Evolutionary conservation across 2,329 filamentous ascomycete species (phyloP), one percentile per base, ranked within the genome.

Genomic region (Dactylellina sp.): DNA sequence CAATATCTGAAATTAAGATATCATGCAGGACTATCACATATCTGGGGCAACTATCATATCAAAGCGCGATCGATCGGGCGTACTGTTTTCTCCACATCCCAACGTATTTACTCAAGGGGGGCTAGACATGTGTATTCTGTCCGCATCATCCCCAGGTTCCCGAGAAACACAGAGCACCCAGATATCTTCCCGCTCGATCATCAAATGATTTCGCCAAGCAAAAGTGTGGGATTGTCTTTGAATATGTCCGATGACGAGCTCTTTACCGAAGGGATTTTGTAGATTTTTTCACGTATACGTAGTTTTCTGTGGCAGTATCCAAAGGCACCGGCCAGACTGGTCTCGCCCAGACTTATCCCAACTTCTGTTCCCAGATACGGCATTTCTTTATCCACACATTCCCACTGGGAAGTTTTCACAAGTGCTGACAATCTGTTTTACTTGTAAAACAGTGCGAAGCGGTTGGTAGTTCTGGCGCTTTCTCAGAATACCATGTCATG

Each of bases 221-320:
- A 44, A 32, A 62, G 59, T 24, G 42, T 52, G 20, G 52, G 39
- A 39, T 18, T 71, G 59, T 71, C 66, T 64, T 71, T 59, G 59
- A 71, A 71, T 63, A 71, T 71, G 40, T 52, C 66, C 66, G 66
- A 62, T 52, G 53, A n/a, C 53, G 66, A 71, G 66, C 66, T 71
- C 65, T 49, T 40, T 32, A 18, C 20, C 20, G 1, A 47, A 55
- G 46, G 18, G 25, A 18, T 32, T 24, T 52, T 52, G 37, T 24
- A 18, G 40, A 28, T 22, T 46, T 20, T 42, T 18, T 39, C 22
- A 59, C 35, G 28, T 42, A 50, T 35, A 59, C 35, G 28, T 42
- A 50, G 52, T 44, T 14, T 39, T 44, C 49, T 25, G 40, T 57
- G 65, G 49, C 57, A 44, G 57, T 53, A 66, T 49, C 47, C 16